Base-by-base conservation (phyloP, 2,329 filamentous ascomycete genomes). In the Metarhizium sp. region DNA sequence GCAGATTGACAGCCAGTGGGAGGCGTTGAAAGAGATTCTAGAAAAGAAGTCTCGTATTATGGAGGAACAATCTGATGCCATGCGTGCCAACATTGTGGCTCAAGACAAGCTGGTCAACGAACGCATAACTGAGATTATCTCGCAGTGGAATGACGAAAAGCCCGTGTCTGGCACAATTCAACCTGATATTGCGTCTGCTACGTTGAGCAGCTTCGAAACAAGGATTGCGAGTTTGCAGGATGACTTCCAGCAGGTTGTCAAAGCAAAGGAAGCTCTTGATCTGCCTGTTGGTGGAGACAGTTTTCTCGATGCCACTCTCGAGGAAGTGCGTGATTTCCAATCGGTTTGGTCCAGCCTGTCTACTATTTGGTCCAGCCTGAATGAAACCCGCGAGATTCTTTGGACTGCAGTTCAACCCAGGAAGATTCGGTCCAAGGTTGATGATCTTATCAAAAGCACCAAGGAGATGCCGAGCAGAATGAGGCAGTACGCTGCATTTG, bases 401-500 rank as follows among this genome's bases (percentile, higher is more conserved):
- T 99, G 95, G 95, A 95, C 87, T 55, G 96, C 90, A 66, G 88
- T 99, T 1, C 91, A 97, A 67, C 92, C 95, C 8, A 84, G 94
- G 60, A 99, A 97, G 73, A 84, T 99, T 57, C 85, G 94, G 42
- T 83, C 88, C 63, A 88, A 90, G 59, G 86, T 99, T 52, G 92
- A 99, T 66, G 86, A 87, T 50, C 80, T 97, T 53, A 90, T 97
- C 69, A 96, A 96, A 76, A 95, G 95, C 81, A 97, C 92, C 40
- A 97, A 96, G 74, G 92, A 97, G 59, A 97, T 99, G 94, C 94
- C 95, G 0, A 96, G 91, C 71, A 86, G 94, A 57, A 97, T 99
- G 92, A 86, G 95, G 58, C 95, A 99, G 67, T 99, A 99, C 70
- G 92, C 95, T 63, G 95, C 95, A n/a, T 99, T 99, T 68, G 95